phyloP scores from a whole-genome alignment of 306 rosid species.

The Medicago lupulina region DNA sequence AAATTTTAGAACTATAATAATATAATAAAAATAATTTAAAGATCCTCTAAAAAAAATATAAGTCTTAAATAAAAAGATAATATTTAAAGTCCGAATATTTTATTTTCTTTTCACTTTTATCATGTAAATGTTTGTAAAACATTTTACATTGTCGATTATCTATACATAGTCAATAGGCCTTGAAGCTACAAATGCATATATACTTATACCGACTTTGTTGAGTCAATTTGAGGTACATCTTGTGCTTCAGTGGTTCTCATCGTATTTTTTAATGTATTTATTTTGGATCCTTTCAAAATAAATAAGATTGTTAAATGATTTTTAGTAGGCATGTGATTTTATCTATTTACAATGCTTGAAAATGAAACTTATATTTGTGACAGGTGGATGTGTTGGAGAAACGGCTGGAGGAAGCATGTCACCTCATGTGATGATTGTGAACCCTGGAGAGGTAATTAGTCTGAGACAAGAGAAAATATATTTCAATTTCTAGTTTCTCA shows the following conservation, averaged over 20 bases:
- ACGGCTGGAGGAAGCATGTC: slow-evolving; percentile 56
- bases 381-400: slow-evolving; percentile 54
- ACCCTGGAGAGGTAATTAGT: slow-evolving; percentile 56
- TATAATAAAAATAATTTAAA: not conserved
- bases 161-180: not conserved
- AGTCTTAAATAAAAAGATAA: not conserved
- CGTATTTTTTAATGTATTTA: too few species aligned
- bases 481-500: too few species aligned
- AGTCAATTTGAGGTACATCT: too few species aligned
- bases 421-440: slow-evolving; percentile 51
- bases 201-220: not conserved
- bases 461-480: not conserved
- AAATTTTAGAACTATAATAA: not conserved
- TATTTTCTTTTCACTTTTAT: too few species aligned
- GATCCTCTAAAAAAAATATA: not conserved
- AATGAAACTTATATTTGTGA: not conserved
- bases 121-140: not conserved
- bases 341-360: slow-evolving; percentile 24
- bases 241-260: too few species aligned
- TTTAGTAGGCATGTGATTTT: not conserved
- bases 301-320: not conserved
- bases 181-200: not conserved
- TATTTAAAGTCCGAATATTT: not conserved
- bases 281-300: too few species aligned
- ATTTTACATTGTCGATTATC: not conserved